Percentiles rank a stretch among this genome's conserved stretches.
Evolutionary conservation across 176 grass and related monocot species (phyloP).

Genomic region (Rhipidocladum racemiflorum): DNA sequence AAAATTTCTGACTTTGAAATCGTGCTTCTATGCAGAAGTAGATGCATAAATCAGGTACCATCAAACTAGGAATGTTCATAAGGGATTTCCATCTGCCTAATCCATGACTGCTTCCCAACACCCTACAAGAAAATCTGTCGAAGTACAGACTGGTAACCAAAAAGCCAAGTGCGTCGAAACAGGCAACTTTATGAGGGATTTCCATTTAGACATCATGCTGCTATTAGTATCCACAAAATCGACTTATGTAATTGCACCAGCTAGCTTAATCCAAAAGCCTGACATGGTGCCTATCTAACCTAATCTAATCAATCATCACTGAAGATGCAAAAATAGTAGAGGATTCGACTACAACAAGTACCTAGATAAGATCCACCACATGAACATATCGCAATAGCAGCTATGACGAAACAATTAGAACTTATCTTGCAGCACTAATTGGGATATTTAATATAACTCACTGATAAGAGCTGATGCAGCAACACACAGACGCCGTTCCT

Average conservation of each 20-base stretch:
- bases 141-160: neutral
- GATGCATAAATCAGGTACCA: neutral
- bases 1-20: neutral
- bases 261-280: slow-evolving; percentile 3
- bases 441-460: neutral
- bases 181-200: neutral
- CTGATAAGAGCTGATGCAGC: neutral
- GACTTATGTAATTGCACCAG: neutral
- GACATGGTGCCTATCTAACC: slow-evolving; percentile 10
- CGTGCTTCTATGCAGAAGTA: neutral
- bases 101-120: neutral
- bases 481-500: neutral
- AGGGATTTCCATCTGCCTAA: neutral
- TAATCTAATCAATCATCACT: neutral
- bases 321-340: neutral
- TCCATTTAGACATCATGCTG: neutral
- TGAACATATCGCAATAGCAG: neutral
- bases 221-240: neutral
- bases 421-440: neutral
- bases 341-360: neutral
- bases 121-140: neutral
- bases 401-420: neutral
- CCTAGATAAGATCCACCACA: neutral
- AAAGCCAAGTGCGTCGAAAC: neutral
- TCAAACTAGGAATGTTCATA: slow-evolving; percentile 5